Evolutionary conservation across 2,329 filamentous ascomycete species (phyloP).

Genomic region (Hypoxylon sp.): DNA sequence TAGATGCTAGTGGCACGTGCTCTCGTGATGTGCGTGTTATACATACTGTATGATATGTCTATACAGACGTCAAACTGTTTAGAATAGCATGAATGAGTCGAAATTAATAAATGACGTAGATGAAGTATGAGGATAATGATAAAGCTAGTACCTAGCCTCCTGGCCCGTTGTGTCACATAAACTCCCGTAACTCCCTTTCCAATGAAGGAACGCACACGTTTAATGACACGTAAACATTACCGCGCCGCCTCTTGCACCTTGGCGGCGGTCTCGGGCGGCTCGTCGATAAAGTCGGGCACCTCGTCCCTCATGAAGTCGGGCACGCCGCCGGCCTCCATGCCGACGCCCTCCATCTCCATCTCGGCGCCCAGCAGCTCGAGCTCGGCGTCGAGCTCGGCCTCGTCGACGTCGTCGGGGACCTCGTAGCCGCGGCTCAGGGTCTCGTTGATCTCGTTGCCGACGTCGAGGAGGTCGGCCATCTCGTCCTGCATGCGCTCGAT

Average conservation of each 20-base stretch:
- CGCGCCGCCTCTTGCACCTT: slow-evolving; percentile 86
- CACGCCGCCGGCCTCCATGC: slow-evolving; percentile 65
- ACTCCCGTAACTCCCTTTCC: slow-evolving; percentile 41
- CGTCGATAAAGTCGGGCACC: slow-evolving; percentile 91
- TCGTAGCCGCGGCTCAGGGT: slow-evolving; percentile 92
- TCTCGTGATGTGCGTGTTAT: slow-evolving; percentile 5
- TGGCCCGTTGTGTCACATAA: slow-evolving; percentile 8
- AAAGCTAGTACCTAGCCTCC: slow-evolving; percentile 7
- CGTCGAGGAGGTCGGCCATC: slow-evolving; percentile 97
- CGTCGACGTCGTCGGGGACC: slow-evolving; percentile 95
- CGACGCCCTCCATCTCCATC: slow-evolving; percentile 82
- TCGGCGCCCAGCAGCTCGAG: slow-evolving; percentile 94
- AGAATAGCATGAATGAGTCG: slow-evolving; percentile 17
- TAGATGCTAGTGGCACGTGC: neutral
- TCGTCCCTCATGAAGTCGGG: slow-evolving; percentile 93
- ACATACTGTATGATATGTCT: slow-evolving; percentile 7
- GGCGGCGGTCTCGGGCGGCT: slow-evolving; percentile 77
- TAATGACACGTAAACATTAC: slow-evolving; percentile 47
- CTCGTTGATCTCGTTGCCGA: slow-evolving; percentile 98
- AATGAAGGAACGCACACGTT: neutral
- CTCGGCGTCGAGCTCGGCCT: slow-evolving; percentile 95
- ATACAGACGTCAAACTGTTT: neutral
- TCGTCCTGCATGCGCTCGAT: slow-evolving; percentile 98
- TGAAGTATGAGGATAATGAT: slow-evolving; percentile 30
- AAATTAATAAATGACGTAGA: slow-evolving; percentile 8